These are phyloP conservation scores for Spirogloea muscicola DNA, from an alignment of 139 green algal species.

Conservation along the genomic window DNA sequence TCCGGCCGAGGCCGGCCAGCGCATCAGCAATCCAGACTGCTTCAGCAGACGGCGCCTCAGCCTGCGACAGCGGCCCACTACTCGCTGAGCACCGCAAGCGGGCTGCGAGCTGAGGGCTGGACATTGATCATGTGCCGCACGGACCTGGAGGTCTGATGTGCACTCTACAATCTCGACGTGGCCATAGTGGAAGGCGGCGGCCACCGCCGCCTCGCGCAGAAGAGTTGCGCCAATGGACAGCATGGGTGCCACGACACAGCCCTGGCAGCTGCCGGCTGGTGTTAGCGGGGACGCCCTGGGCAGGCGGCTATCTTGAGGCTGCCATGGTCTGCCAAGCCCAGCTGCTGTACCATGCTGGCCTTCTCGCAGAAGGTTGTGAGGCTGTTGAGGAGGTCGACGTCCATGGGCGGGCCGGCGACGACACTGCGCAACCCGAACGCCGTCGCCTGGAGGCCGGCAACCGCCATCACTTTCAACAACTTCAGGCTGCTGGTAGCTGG, in stretches of 20 bases:
- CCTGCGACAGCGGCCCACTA: too few relatives aligned
- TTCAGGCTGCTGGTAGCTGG: too few relatives aligned
- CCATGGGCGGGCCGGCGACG: background rate
- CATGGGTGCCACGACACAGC: slow-evolving; percentile 37
- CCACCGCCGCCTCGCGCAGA: slow-evolving; percentile 30
- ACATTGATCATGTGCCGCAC: too few relatives aligned
- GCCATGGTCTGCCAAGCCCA: too few relatives aligned
- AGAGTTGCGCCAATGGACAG: slow-evolving; percentile 36
- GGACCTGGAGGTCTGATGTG: too few relatives aligned
- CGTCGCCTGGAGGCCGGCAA: slow-evolving; percentile 22
- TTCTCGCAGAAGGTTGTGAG: slow-evolving; percentile 44
- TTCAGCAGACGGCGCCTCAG: too few relatives aligned
- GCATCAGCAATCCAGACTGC: too few relatives aligned
- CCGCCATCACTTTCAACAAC: background rate
- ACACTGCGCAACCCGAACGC: slow-evolving; percentile 36
- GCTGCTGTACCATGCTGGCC: slow-evolving; percentile 28
- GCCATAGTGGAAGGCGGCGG: slow-evolving; percentile 42
- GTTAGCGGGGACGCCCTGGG: too few relatives aligned
- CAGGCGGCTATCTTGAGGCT: too few relatives aligned
- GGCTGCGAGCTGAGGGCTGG: too few relatives aligned
- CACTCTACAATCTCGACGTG: slow-evolving; percentile 48
- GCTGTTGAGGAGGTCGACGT: slow-evolving; percentile 6
- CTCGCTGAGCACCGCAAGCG: too few relatives aligned
- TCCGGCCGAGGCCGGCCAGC: too few relatives aligned
- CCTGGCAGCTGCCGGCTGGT: background rate